Conservation (phyloP, 2,329 filamentous ascomycete species). For the Trichoderma gracile region DNA sequence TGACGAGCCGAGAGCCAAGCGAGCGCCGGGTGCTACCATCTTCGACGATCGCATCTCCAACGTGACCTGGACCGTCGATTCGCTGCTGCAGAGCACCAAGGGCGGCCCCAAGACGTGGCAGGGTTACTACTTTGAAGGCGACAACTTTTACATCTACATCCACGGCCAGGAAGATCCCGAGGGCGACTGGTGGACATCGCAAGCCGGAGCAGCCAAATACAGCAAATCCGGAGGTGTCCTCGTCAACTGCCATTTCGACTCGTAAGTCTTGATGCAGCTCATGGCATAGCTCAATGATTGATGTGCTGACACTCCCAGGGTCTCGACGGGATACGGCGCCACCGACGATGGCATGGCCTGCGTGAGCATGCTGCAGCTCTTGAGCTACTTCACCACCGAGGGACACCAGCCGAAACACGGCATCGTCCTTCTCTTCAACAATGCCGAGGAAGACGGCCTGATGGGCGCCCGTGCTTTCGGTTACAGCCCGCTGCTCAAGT, state of each 20-base stretch:
- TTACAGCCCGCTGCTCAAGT: constrained; percentile 75
- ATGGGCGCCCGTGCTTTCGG: constrained; percentile 85
- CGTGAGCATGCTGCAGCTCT: constrained; percentile 79
- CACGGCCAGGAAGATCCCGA: constrained; percentile 74
- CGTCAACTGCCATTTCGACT: constrained; percentile 93
- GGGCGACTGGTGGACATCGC: constrained; percentile 70
- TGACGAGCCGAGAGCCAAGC: background rate
- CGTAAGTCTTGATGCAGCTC: constrained; percentile 42
- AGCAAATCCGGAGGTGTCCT: constrained; percentile 74
- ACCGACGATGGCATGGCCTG: constrained; percentile 94
- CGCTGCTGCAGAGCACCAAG: constrained; percentile 26
- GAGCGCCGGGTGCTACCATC: constrained; percentile 54
- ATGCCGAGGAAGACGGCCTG: constrained; percentile 90
- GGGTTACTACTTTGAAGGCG: constrained; percentile 84
- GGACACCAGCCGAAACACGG: constrained; percentile 75
- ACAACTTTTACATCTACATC: constrained; percentile 89
- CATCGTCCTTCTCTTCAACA: constrained; percentile 85
- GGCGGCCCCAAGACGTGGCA: constrained; percentile 34
- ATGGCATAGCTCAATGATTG: background rate
- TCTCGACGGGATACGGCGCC: constrained; percentile 87
- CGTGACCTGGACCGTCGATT: constrained; percentile 59
- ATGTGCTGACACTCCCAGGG: constrained; percentile 50
- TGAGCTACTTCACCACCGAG: constrained; percentile 78
- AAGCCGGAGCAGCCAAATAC: constrained; percentile 44
- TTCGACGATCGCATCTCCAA: constrained; percentile 82